These are phyloP conservation scores for Blastocystis sp. DNA, from an alignment of 352 stramenopile species.

Conservation along the genomic window DNA sequence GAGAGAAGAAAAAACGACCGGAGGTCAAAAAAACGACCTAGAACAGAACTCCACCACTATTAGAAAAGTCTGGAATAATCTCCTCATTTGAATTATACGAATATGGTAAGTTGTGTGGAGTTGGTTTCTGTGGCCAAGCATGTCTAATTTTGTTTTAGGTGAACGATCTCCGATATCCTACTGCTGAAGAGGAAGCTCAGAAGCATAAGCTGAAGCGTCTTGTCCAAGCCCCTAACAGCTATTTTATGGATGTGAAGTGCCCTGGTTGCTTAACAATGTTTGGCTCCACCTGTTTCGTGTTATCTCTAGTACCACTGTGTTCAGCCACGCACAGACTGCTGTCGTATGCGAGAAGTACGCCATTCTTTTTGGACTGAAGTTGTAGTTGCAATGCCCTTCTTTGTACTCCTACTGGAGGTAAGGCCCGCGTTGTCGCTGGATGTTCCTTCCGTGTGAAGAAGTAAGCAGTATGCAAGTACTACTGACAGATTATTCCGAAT, in stretches of 20 bases:
- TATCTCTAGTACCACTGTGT: slow-evolving; percentile 87
- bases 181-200: slow-evolving; percentile 83
- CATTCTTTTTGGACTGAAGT: neutral
- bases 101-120: slow-evolving; percentile 29
- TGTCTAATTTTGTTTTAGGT: slow-evolving; percentile 46
- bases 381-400: slow-evolving; percentile 60
- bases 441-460: slow-evolving; percentile 45
- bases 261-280: slow-evolving; percentile 98
- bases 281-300: neutral
- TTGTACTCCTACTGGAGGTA: slow-evolving; percentile 59
- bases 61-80: slow-evolving; percentile 60
- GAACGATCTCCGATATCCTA: slow-evolving; percentile 90
- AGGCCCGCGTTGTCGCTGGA: slow-evolving; percentile 54
- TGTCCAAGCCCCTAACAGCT: slow-evolving; percentile 97
- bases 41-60: slow-evolving; percentile 6
- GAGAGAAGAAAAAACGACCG: neutral
- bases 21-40: slow-evolving; percentile 20
- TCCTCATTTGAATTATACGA: slow-evolving; percentile 23
- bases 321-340: slow-evolving; percentile 87
- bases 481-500: slow-evolving; percentile 44
- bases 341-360: slow-evolving; percentile 65
- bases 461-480: neutral
- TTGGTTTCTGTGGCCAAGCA: neutral
- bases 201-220: slow-evolving; percentile 99
- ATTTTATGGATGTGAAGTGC: slow-evolving; percentile 99